phyloP scores from a whole-genome alignment of 208 protist species.

The Crithidia acanthocephali region DNA sequence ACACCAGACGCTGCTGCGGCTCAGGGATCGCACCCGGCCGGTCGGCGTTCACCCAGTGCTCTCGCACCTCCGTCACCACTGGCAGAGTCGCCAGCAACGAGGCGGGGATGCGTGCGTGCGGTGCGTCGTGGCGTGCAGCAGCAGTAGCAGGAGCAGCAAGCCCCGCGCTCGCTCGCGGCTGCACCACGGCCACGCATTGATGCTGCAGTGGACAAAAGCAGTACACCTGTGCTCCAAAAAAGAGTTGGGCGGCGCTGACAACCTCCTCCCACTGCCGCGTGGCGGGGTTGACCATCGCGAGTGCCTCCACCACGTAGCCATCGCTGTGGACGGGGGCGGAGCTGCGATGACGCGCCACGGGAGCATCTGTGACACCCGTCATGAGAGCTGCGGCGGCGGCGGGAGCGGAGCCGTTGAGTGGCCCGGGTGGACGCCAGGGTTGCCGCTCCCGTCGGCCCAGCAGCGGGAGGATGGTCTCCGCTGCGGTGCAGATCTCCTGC shows the following conservation, averaged over 20 bases:
- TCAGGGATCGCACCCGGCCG: conserved; percentile 24
- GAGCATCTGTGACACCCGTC: too few species aligned
- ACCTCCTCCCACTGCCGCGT: conserved; percentile 52
- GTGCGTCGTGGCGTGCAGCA: neutral
- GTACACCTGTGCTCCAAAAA: conserved; percentile 60
- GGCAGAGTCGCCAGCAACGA: neutral
- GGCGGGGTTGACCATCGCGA: conserved; percentile 51
- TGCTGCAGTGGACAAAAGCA: conserved; percentile 40
- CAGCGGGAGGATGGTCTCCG: conserved; percentile 56
- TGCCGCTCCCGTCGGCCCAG: neutral
- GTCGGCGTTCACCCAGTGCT: conserved; percentile 9
- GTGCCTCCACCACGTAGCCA: conserved; percentile 41
- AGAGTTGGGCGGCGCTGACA: conserved; percentile 64
- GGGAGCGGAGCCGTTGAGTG: neutral
- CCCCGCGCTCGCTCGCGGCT: neutral
- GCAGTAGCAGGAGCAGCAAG: neutral
- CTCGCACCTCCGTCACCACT: conserved; percentile 4
- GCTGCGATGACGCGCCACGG: neutral
- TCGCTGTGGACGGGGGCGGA: too few species aligned
- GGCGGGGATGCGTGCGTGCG: neutral
- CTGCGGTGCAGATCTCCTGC: conserved; percentile 51
- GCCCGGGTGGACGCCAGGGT: conserved; percentile 5
- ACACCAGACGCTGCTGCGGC: conserved; percentile 33
- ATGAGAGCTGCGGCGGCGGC: neutral
- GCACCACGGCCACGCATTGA: neutral